These are phyloP conservation scores for Floccularia luteovirens DNA, from an alignment of 768 basidiomycete genomes.

Conservation along the genomic window DNA sequence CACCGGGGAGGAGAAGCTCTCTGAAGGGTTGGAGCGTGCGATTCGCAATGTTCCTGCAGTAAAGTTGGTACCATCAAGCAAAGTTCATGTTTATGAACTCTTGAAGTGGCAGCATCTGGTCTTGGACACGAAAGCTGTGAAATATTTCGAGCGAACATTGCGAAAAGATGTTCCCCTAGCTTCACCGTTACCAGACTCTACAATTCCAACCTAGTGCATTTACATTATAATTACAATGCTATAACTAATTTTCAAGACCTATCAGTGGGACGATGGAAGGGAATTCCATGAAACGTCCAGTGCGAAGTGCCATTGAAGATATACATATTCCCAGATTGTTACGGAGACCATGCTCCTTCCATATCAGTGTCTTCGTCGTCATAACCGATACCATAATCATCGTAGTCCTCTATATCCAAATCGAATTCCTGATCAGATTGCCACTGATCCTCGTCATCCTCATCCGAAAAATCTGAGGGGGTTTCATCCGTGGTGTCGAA, in stretches of 20 bases:
- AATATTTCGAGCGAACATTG: slow-evolving; percentile 62
- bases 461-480: slow-evolving; percentile 5
- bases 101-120: slow-evolving; percentile 79
- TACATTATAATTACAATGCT: not conserved
- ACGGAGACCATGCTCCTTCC: not conserved
- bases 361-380: slow-evolving; percentile 7
- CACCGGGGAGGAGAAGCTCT: slow-evolving; percentile 50
- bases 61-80: slow-evolving; percentile 51
- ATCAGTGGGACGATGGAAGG: no score
- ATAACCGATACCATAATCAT: not conserved
- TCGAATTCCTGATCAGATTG: slow-evolving; percentile 10
- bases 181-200: no score
- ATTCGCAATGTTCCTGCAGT: slow-evolving; percentile 68
- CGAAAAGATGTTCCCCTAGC: slow-evolving; percentile 34
- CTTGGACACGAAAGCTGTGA: slow-evolving; percentile 78
- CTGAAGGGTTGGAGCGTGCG: slow-evolving; percentile 49
- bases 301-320: no score
- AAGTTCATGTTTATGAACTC: slow-evolving; percentile 75
- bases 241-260: not conserved
- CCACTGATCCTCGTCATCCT: slow-evolving; percentile 6
- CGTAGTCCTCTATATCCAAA: slow-evolving; percentile 6
- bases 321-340: no score
- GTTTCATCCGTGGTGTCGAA: slow-evolving; percentile 6
- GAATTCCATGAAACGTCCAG: no score
- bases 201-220: not conserved